Percentiles rank a stretch among this genome's conserved stretches.
Conservation (phyloP, 371 early-diverging fungal genomes). For the Rhizopus sp. region DNA sequence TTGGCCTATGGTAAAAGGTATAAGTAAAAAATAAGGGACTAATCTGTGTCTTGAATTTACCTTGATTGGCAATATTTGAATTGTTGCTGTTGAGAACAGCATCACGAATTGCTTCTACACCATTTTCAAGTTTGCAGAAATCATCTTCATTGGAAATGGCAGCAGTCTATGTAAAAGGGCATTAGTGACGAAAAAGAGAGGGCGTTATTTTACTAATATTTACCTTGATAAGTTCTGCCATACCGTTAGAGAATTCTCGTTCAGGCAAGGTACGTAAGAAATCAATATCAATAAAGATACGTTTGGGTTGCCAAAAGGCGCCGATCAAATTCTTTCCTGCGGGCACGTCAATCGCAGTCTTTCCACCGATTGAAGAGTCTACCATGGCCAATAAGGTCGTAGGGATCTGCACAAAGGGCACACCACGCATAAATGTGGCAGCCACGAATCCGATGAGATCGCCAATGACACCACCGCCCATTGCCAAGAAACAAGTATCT, state of each 20-base stretch:
- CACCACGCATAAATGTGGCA: slow-evolving; percentile 97
- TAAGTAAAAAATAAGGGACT: neutral
- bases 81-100: slow-evolving; percentile 62
- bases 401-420: slow-evolving; percentile 92
- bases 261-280: slow-evolving; percentile 88
- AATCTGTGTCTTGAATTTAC: slow-evolving; percentile 25
- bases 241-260: slow-evolving; percentile 94
- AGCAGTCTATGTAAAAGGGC: slow-evolving; percentile 64
- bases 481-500: slow-evolving; percentile 91
- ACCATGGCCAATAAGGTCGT: slow-evolving; percentile 98
- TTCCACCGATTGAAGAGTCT: slow-evolving; percentile 97
- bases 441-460: slow-evolving; percentile 96
- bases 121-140: slow-evolving; percentile 87
- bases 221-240: slow-evolving; percentile 96
- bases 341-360: slow-evolving; percentile 96
- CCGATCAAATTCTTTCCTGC: slow-evolving; percentile 97
- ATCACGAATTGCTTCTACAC: slow-evolving; percentile 74
- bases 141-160: slow-evolving; percentile 90
- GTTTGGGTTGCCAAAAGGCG: slow-evolving; percentile 95
- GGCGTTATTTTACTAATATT: neutral
- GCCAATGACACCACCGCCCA: slow-evolving; percentile 98
- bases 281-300: slow-evolving; percentile 88
- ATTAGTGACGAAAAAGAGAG: neutral
- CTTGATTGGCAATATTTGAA: slow-evolving; percentile 52
- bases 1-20: slow-evolving; percentile 41